Evolutionary conservation across 805 yeast genomes (phyloP), one percentile per base, ranked within the genome.

Genomic region (Yarrowia sp.): DNA sequence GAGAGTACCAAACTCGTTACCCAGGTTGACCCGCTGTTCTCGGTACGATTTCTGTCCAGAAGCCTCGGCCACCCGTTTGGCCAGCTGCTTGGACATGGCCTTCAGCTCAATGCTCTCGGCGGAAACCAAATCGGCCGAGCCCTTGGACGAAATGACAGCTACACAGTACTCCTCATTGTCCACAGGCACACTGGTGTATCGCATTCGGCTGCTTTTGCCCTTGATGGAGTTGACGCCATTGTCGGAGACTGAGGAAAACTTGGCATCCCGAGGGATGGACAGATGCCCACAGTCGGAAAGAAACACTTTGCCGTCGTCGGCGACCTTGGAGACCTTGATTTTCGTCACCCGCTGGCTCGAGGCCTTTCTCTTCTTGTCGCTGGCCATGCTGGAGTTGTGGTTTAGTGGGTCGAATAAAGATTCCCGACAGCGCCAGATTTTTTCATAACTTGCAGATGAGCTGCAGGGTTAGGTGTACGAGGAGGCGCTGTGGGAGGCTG

Each of bases 1-100:
- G 80, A 91, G 93, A 68, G 99, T 94, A 83, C 99, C 99, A 73
- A 95, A 95, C 2, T 95, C 96, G 79, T 92, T 94, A 75, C 99
- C 99, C 75, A 95, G 83, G 1, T 91, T 89, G 68, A 86, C 90
- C 76, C 98, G 85, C 79, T 91, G 91, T 9, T 58, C 64, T 58
- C 64, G 50, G 50, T 42, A 58, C 14, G 64, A 8, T 19, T 58
- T 58, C n/a, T 3, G 24, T 10, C n/a, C 50, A 3, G 30, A 13
- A 5, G 43, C 6, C 40, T 58, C 64, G 14, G 49, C 50, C 33
- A 42, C 50, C 5, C 50, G 24, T 42, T 58, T 58, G 50, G 64
- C 50, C 19, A 58, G 38, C 40, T 42, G 30, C 64, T 58, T 58
- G 64, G 64, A 58, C 30, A 58, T 42, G 50, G 64, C 64, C 64